Evolutionary conservation across 306 rosid genomes (phyloP).

Genomic region (Inga oerstediana): DNA sequence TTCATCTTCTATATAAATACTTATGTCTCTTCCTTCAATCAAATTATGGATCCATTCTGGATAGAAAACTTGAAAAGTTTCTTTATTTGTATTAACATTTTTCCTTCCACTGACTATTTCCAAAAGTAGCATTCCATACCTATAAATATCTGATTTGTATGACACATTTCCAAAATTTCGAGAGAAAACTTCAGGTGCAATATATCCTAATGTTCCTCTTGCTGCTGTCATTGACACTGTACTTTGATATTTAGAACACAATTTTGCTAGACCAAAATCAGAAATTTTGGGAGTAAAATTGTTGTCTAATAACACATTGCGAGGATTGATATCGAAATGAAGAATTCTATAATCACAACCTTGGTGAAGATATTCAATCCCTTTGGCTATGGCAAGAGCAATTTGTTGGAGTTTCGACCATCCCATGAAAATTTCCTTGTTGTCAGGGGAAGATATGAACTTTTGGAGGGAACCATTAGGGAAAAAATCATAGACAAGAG

Average conservation of each 20-base stretch:
- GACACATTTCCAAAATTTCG: background rate
- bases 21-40: background rate
- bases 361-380: background rate
- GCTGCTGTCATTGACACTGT: background rate
- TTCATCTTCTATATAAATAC: background rate
- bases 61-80: background rate
- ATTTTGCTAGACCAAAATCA: background rate
- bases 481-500: constrained; percentile 10
- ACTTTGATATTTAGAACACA: background rate
- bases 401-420: background rate
- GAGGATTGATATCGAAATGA: background rate
- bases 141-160: background rate
- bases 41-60: background rate
- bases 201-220: background rate
- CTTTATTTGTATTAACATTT: background rate
- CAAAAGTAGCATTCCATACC: background rate
- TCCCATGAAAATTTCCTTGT: background rate
- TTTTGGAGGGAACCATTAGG: background rate
- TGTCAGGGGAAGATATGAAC: background rate
- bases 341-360: background rate
- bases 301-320: background rate
- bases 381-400: background rate
- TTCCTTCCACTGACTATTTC: background rate
- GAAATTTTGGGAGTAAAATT: background rate
- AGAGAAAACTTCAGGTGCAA: background rate